These are phyloP conservation scores for Jimgerdemannia lactiflua DNA, from an alignment of 192 early-diverging fungal species.

Conservation along the genomic window DNA sequence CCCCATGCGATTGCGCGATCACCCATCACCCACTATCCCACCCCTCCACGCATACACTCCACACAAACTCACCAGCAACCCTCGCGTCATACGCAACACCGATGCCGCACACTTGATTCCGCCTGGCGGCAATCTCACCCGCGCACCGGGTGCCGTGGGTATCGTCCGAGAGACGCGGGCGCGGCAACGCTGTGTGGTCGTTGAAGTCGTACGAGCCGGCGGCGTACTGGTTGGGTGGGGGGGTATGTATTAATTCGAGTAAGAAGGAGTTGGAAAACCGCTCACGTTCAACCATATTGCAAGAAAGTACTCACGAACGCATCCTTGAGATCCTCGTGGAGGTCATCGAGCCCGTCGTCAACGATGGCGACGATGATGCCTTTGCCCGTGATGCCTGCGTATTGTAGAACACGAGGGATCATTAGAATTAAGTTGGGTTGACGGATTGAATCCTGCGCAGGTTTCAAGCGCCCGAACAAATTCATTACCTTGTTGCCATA, in stretches of 20 bases:
- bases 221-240: slow-evolving; percentile 47
- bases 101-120: slow-evolving; percentile 90
- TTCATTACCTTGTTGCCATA: slow-evolving; percentile 77
- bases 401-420: background rate
- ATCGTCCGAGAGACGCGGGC: slow-evolving; percentile 74
- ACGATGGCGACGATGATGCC: slow-evolving; percentile 87
- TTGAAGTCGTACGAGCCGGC: slow-evolving; percentile 97
- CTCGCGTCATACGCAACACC: slow-evolving; percentile 89
- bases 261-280: background rate
- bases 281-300: background rate
- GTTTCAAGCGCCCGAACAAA: background rate
- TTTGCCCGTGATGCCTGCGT: slow-evolving; percentile 77
- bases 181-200: slow-evolving; percentile 70
- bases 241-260: background rate
- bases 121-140: slow-evolving; percentile 92
- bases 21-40: background rate
- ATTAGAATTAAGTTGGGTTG: background rate
- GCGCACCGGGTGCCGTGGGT: slow-evolving; percentile 97
- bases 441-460: background rate
- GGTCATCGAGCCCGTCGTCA: slow-evolving; percentile 94
- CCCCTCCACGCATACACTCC: too few species aligned
- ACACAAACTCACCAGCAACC: slow-evolving; percentile 64
- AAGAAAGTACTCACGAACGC: slow-evolving; percentile 74
- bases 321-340: slow-evolving; percentile 74
- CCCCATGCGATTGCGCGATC: background rate